phyloP scores from a whole-genome alignment of 2,329 filamentous ascomycete species.

The Tolypocladium pustulatum region DNA sequence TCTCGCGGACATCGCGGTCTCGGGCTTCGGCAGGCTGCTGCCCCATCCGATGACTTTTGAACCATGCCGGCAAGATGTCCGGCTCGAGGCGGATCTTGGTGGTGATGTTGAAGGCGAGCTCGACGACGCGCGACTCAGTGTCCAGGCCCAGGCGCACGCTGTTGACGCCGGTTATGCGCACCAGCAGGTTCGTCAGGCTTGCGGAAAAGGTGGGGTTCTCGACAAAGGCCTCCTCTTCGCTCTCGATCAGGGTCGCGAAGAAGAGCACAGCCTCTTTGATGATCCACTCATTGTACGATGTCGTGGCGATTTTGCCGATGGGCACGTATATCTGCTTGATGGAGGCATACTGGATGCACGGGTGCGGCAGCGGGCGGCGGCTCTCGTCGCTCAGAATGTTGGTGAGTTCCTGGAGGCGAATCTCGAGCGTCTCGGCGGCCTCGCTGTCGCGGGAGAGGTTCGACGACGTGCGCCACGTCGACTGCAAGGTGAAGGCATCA shows the following conservation, averaged over 20 bases:
- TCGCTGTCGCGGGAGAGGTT: conserved; percentile 51
- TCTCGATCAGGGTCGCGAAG: conserved; percentile 88
- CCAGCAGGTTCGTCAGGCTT: conserved; percentile 76
- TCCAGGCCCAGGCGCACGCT: conserved; percentile 65
- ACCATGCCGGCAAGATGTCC: conserved; percentile 82
- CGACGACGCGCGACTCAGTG: conserved; percentile 80
- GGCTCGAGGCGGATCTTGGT: conserved; percentile 91
- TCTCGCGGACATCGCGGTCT: conserved; percentile 54
- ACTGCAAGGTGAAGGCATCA: conserved; percentile 17
- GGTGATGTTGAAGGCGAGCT: conserved; percentile 89
- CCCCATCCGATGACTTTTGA: conserved; percentile 46
- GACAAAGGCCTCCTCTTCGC: conserved; percentile 90
- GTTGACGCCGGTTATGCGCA: conserved; percentile 65
- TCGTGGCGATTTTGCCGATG: conserved; percentile 79
- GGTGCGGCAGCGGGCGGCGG: conserved; percentile 77
- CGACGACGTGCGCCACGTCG: conserved; percentile 49
- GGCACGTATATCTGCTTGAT: conserved; percentile 82
- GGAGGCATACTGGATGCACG: conserved; percentile 80
- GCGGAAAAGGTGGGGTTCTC: conserved; percentile 78
- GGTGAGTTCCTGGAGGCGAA: conserved; percentile 52
- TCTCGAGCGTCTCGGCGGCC: conserved; percentile 51
- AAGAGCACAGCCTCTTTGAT: conserved; percentile 76
- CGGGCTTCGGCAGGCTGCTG: conserved; percentile 21
- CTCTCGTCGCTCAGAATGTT: conserved; percentile 80
- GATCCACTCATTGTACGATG: conserved; percentile 75